phyloP scores from a whole-genome alignment of 768 basidiomycete species.

The Phylloporus arenicola region DNA sequence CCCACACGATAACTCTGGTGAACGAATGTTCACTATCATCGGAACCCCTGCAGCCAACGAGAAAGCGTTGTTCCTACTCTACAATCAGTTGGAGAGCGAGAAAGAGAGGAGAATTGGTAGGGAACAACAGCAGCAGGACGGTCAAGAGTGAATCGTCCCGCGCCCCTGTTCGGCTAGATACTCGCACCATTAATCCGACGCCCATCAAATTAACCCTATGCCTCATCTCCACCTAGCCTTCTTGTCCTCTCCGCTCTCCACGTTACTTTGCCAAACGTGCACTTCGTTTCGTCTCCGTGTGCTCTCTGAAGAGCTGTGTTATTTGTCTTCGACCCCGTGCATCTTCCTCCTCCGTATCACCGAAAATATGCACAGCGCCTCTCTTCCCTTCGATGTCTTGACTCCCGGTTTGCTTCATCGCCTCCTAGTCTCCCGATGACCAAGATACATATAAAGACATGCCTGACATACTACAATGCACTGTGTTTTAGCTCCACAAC shows the following conservation, averaged over 20 bases:
- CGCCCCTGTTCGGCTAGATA: background rate
- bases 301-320: constrained; percentile 17
- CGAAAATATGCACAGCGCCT: constrained; percentile 22
- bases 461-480: constrained; percentile 32
- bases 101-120: constrained; percentile 89
- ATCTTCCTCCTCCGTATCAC: constrained; percentile 11
- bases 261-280: constrained; percentile 8
- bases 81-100: constrained; percentile 95
- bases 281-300: constrained; percentile 7
- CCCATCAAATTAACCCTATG: constrained; percentile 20
- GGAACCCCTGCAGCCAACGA: constrained; percentile 96
- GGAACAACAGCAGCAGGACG: constrained; percentile 76
- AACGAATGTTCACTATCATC: constrained; percentile 98
- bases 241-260: constrained; percentile 23
- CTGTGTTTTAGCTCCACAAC: constrained; percentile 25
- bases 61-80: constrained; percentile 94
- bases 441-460: constrained; percentile 23
- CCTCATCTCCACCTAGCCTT: constrained; percentile 20
- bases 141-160: constrained; percentile 40
- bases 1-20: constrained; percentile 98
- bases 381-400: constrained; percentile 25
- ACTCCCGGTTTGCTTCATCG: constrained; percentile 18
- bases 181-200: constrained; percentile 14
- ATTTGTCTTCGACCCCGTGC: constrained; percentile 23
- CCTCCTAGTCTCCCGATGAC: constrained; percentile 12